Base-by-base conservation (phyloP, 352 stramenopile species). In the Poterioochromonas sp. region DNA sequence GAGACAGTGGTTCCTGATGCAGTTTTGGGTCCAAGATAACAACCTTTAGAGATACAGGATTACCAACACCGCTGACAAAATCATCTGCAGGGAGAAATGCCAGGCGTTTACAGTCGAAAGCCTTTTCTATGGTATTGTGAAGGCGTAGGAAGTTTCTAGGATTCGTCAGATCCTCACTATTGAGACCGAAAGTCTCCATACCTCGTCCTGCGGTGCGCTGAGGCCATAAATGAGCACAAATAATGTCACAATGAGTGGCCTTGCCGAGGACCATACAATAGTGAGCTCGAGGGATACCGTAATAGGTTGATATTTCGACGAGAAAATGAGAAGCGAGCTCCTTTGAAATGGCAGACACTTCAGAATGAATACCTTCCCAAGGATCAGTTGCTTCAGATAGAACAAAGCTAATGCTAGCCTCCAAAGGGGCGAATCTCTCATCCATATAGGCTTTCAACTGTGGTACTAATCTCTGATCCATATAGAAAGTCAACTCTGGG, bases 171-270 rank as follows among this genome's bases (percentile, higher is more conserved):
- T 68, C 58, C 8, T 32, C 29, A 12, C 26, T 8, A 68, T 12
- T 37, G 8, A 68, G 29, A 12, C 26, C 58, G 12, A 68, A 68
- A 26, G 29, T 26, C 29, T 68, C 58, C 58, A 68, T 29, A 26
- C 58, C 58, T 29, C 12, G 12, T 29, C 58, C 58, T 39, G 8
- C 11, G 5, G 58, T 68, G 8, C 58, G 26, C 26, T 39, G 12
- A 11, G 58, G 58, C 58, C 58, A 68, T 29, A 68, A 29, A 68
- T 68, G 58, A 39, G 58, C 12, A 26, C 58, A 68, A 8, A 29
- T 68, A 39, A 68, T 68, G 5, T 68, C 5, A 39, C 58, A 68
- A 68, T 68, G 26, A 32, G 58, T 37, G 26, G 29, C 58, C 8
- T 12, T 35, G 11, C 58, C 58, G 8, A 68, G 29, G 34, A 68